Base-by-base conservation (phyloP, 83 land plant genomes). In the Isoetes engelmannii region DNA sequence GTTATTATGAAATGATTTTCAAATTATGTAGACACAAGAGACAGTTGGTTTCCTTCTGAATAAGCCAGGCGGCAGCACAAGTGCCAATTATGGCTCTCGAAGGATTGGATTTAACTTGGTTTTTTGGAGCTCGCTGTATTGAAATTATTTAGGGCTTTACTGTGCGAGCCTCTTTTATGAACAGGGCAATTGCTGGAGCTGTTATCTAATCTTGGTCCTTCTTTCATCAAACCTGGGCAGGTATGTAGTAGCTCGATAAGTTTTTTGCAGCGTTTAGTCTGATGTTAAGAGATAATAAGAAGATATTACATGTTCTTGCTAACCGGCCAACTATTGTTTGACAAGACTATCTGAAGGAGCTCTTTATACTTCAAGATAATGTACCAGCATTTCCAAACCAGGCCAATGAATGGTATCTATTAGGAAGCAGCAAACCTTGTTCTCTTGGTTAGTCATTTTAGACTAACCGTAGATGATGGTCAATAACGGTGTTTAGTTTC, bases 311-410 rank as follows among this genome's bases (percentile, higher is more conserved):
- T 96, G 98, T 94, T 54, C 80, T 94, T 64, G 99, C 99, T 15
- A 94, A 88, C 73, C 84, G 99, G 56, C 99, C 99, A 42, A 96
- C 90, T 76, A 94, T 94, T 20, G 78, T 94, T 20, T 87, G 99
- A 60, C 90, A 90, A 73, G 99, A 94, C 79, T 94, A 94, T 69
- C 90, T 94, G 99, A 94, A 85, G 77, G 99, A 94, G 71, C 92
- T 94, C 15, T 94, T 96, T 79, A 86, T 78, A 58, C 86, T 94
- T 74, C 99, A 94, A 74, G 99, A 94, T 80, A 96, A 94, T 75
- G 99, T 94, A 53, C 99, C 99, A 45, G 65, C 99, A 45, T 94
- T 94, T 67, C 89, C 99, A 28, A 90, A 90, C 75, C 73, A 94
- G 97, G 98, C 90, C 41, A 19, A 10, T 13, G 15, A 50, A n/a